Evolutionary conservation across 169 alveolate genomes (phyloP), one percentile per base, ranked within the genome.

Genomic region (Theileria orientalis): DNA sequence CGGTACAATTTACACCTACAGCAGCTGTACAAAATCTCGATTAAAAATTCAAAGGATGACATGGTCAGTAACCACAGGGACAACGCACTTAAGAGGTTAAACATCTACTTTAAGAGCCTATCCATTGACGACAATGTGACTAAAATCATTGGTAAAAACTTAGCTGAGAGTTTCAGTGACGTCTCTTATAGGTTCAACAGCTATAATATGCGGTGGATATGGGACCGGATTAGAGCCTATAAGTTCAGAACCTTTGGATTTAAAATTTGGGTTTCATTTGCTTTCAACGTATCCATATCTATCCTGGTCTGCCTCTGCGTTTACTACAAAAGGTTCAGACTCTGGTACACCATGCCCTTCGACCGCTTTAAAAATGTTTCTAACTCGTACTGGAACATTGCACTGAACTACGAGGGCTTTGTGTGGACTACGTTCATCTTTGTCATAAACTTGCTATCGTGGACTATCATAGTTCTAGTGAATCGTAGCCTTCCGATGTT

Each of bases 361-460:
- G 89, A 70, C 27, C 89, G 73, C 49, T 82, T 86, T 9, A 74
- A 60, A 13, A 51, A 74, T 11, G 57, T 82, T 2, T 41, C 89
- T 27, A 69, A 62, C 59, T 35, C 73, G 23, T 57, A 74, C 63
- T 82, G 89, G 89, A 74, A 68, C 46, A 86, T 76, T 57, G 89
- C 89, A 2, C 42, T 82, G 19, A 80, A 82, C 52, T 82, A 82
- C 40, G 89, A 82, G 35, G 89, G 89, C 8, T 44, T 82, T 16
- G 51, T 74, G 85, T 82, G 89, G 54, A 82, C 73, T 42, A 49
- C 57, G 14, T 35, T 57, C 3, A 16, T 72, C 59, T 71, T 72
- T 23, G n/a, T 73, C 46, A n/a, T 79, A 13, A 79, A 79, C 46
- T 19, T 79, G 33, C 46, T 19, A 30, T 61, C 83, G 25, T 79